phyloP scores from a whole-genome alignment of 2,329 filamentous ascomycete species.

The Botrytis pseudocinerea region DNA sequence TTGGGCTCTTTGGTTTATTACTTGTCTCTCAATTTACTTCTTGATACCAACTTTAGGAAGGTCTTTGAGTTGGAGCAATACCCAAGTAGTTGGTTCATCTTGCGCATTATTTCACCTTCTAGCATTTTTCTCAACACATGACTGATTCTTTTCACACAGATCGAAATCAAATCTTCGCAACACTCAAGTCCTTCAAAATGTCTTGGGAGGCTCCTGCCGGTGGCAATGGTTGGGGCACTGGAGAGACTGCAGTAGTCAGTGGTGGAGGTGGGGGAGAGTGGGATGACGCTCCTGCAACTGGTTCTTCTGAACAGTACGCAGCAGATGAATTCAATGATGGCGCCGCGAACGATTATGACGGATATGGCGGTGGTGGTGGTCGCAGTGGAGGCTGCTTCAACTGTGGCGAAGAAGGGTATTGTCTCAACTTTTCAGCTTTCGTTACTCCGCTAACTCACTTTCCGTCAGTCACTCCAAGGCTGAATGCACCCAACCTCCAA shows the following conservation, averaged over 20 bases:
- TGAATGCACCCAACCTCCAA: constrained; percentile 35
- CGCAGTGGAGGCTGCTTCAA: constrained; percentile 54
- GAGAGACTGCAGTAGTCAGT: not conserved
- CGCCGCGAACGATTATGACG: not conserved
- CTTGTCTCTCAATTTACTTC: not conserved
- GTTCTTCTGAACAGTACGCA: not conserved
- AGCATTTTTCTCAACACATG: not conserved
- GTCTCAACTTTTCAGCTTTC: constrained; percentile 42
- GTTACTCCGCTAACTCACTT: constrained; percentile 3
- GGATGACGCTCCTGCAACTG: not conserved
- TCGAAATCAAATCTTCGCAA: not conserved
- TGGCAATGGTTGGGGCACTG: constrained; percentile 20
- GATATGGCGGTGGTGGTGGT: not conserved
- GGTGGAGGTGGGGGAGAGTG: constrained; percentile 18
- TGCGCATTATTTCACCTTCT: not conserved
- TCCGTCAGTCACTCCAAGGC: constrained; percentile 26
- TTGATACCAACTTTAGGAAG: not conserved
- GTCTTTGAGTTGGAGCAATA: not conserved
- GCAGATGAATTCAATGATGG: constrained; percentile 13
- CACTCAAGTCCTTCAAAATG: constrained; percentile 30
- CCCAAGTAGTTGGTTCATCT: constrained; percentile 3
- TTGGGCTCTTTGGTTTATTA: not conserved
- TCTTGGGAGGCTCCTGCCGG: constrained; percentile 34
- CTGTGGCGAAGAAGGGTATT: constrained; percentile 58
- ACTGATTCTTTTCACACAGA: constrained; percentile 3